Evolutionary conservation across 2,329 filamentous ascomycete species (phyloP), one percentile per base, ranked within the genome.

Genomic region (Claviceps sorghi): DNA sequence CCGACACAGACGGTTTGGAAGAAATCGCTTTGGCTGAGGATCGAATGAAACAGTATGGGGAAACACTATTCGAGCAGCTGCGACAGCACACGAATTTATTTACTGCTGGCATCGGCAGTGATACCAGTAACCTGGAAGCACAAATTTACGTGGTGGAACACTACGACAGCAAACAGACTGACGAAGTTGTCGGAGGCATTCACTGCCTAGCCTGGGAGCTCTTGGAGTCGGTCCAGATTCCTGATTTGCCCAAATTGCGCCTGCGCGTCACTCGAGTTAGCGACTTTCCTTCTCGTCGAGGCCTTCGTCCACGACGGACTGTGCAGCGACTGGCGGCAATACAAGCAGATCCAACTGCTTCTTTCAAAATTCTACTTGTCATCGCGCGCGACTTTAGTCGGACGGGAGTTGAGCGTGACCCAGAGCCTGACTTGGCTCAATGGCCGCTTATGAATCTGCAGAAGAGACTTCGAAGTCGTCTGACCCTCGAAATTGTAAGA

Each of bases 141-240:
- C 61, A 62, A 44, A 49, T 63, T 36, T 57, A 60, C 48, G 52
- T 65, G 50, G 53, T 61, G 15, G 60, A 65, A 51, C 53, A 60
- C 48, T 53, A 64, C 50, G 55, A 59, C 34, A 43, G 40, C 46
- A 51, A 56, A 50, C 47, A 30, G 19, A 38, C 48, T 9, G 36
- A 50, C 13, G 44, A 45, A 19, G 43, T 26, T 7, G 40, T 46
- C 22, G 49, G 55, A 40, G 53, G 58, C 30, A 58, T 64, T 32
- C 59, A 63, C 50, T 62, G 60, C 44, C 59, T 63, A 5, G 62
- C 60, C 0, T 63, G 60, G 62, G 62, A 62, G 49, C 59, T 64
- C 29, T 55, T 64, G 21, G 59, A 65, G 50, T 53, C 56, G 15
- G 34, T 59, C 4, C 48, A 53, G 17, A 30, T 56, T 13, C 50